phyloP scores from a whole-genome alignment of 192 early-diverging fungal species.

The Umbelopsis sp. region DNA sequence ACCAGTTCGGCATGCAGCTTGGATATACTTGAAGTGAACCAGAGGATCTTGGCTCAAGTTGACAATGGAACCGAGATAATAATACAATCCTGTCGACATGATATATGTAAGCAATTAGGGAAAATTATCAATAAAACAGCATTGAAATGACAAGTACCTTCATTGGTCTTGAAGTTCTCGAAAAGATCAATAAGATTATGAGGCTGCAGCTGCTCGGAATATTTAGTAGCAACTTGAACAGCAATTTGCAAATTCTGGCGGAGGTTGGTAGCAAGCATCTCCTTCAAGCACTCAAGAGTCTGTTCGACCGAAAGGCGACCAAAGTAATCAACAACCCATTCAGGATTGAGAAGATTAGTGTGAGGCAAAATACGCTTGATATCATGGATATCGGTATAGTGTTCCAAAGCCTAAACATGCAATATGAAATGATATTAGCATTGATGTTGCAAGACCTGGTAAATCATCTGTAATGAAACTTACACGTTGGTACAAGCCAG shows the following conservation, averaged over 20 bases:
- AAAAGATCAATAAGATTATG: slow-evolving; percentile 89
- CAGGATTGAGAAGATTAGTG: slow-evolving; percentile 79
- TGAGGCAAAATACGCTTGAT: slow-evolving; percentile 95
- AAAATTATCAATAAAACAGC: not conserved
- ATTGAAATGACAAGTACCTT: slow-evolving; percentile 53
- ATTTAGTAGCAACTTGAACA: slow-evolving; percentile 95
- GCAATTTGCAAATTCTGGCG: slow-evolving; percentile 96
- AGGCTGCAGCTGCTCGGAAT: slow-evolving; percentile 92
- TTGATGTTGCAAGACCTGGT: not conserved
- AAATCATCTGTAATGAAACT: not conserved
- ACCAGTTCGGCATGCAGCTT: slow-evolving; percentile 89
- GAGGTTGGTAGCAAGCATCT: slow-evolving; percentile 90
- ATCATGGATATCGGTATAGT: slow-evolving; percentile 94
- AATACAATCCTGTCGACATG: slow-evolving; percentile 73
- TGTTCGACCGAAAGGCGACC: slow-evolving; percentile 95
- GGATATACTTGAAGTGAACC: slow-evolving; percentile 99
- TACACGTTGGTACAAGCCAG: slow-evolving; percentile 91
- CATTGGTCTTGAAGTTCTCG: slow-evolving; percentile 88
- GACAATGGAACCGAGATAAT: slow-evolving; percentile 95
- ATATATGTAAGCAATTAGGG: slow-evolving; percentile 9
- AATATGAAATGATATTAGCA: not conserved
- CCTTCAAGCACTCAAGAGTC: slow-evolving; percentile 90
- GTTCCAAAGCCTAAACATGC: slow-evolving; percentile 76
- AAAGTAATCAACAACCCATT: slow-evolving; percentile 96
- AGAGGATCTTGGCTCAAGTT: slow-evolving; percentile 93